Evolutionary conservation across 768 basidiomycete species (phyloP).

Genomic region (Suillus spraguei): DNA sequence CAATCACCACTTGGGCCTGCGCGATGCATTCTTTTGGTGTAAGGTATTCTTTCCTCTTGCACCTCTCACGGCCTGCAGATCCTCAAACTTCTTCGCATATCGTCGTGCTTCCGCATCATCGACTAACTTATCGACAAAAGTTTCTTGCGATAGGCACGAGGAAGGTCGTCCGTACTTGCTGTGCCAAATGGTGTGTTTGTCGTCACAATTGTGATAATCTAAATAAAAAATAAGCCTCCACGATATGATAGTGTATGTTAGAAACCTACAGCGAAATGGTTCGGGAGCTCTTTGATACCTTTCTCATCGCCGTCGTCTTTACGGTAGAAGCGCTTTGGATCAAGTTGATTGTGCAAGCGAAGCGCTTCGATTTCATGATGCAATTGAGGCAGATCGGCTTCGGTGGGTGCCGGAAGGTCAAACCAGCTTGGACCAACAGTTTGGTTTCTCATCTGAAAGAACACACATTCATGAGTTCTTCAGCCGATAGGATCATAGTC

Average conservation of each 20-base stretch:
- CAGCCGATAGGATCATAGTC: too few species aligned
- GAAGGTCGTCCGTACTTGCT: constrained; percentile 69
- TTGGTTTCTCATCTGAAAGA: constrained; percentile 58
- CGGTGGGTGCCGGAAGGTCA: constrained; percentile 81
- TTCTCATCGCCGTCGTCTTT: constrained; percentile 87
- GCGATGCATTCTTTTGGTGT: constrained; percentile 60
- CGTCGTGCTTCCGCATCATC: constrained; percentile 84
- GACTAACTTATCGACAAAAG: constrained; percentile 85
- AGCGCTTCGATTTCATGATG: constrained; percentile 88
- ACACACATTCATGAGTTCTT: background rate
- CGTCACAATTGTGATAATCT: constrained; percentile 83
- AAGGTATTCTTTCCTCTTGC: constrained; percentile 73
- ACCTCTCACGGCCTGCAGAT: constrained; percentile 67
- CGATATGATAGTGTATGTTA: background rate
- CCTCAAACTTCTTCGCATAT: constrained; percentile 93
- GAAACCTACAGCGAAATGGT: constrained; percentile 81
- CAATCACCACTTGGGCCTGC: constrained; percentile 67
- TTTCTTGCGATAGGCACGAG: constrained; percentile 70
- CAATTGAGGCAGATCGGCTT: constrained; percentile 76
- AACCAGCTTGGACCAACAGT: constrained; percentile 88
- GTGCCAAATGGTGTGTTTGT: constrained; percentile 73
- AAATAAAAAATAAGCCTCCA: constrained; percentile 4
- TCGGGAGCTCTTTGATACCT: constrained; percentile 82
- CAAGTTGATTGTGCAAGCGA: constrained; percentile 83
- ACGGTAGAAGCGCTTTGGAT: constrained; percentile 89